Conservation (phyloP, 1,139 yeast species). For the Protomyces pachydermus region DNA sequence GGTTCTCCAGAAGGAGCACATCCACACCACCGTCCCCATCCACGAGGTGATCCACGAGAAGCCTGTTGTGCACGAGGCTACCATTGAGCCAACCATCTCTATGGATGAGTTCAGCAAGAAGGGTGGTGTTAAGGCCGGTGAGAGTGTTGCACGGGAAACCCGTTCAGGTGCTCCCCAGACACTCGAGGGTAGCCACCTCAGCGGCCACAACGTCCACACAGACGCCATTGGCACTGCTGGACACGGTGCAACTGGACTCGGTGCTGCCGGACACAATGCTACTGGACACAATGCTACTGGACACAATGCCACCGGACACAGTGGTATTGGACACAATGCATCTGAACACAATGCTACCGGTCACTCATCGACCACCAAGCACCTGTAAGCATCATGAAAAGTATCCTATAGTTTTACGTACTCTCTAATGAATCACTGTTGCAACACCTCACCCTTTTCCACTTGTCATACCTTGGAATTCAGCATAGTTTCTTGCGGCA, state of each 20-base stretch:
- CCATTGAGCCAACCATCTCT: conserved; percentile 24
- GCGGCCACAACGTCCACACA: conserved; percentile 22
- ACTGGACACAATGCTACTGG: no score
- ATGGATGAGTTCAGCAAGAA: conserved; percentile 21
- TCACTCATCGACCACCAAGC: no score
- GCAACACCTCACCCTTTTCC: no score
- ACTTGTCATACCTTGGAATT: not conserved
- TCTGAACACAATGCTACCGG: no score
- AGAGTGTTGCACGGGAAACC: conserved; percentile 24
- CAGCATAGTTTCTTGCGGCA: not conserved
- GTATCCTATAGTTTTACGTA: no score
- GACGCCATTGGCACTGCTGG: conserved; percentile 14
- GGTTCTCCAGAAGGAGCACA: conserved; percentile 23
- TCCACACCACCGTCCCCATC: conserved; percentile 26
- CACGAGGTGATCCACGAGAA: conserved; percentile 27
- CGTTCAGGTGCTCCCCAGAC: conserved; percentile 26
- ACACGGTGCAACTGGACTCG: not conserved
- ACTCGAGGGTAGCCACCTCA: conserved; percentile 20
- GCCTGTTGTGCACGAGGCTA: conserved; percentile 27
- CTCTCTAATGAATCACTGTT: no score
- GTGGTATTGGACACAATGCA: no score
- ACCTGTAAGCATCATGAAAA: no score
- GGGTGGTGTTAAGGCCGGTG: conserved; percentile 23
- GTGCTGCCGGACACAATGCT: no score
- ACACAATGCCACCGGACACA: no score